Evolutionary conservation across 176 grass and related monocot genomes (phyloP).

Genomic region (Rhynchospora tenuis): DNA sequence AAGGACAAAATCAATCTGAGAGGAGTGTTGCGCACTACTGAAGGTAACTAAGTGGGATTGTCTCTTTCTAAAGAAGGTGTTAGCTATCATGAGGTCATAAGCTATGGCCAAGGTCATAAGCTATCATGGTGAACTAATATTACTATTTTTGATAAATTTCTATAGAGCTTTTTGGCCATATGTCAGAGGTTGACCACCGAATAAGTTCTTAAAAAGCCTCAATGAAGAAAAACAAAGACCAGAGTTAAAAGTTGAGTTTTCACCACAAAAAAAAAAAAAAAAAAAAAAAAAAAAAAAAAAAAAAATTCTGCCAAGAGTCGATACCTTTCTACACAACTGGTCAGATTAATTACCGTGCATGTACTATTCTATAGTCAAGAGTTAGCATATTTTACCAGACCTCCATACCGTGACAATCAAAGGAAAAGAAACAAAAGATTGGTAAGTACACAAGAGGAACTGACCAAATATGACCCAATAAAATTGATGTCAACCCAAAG

Average conservation of each 20-base stretch:
- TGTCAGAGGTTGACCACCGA: not conserved
- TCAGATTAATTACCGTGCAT: not conserved
- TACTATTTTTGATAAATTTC: not conserved
- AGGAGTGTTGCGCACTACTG: too few species aligned
- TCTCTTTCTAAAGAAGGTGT: too few species aligned
- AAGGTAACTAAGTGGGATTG: too few species aligned
- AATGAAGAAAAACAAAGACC: not conserved
- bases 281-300: not conserved
- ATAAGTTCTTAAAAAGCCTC: not conserved
- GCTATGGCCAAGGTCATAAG: too few species aligned
- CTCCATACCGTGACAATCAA: not conserved
- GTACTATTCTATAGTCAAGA: not conserved
- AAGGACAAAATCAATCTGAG: too few species aligned
- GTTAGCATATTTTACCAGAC: not conserved
- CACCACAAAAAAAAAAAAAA: not conserved
- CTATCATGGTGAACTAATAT: not conserved
- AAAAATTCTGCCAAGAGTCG: not conserved
- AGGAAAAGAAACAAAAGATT: not conserved
- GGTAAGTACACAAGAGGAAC: not conserved
- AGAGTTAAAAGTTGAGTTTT: not conserved
- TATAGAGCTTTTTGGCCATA: not conserved
- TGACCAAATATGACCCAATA: not conserved
- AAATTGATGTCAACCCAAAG: not conserved
- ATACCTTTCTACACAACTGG: not conserved
- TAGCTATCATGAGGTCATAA: too few species aligned